Base-by-base conservation (phyloP, 148 eudicot species). In the Rhododendron henanense region DNA sequence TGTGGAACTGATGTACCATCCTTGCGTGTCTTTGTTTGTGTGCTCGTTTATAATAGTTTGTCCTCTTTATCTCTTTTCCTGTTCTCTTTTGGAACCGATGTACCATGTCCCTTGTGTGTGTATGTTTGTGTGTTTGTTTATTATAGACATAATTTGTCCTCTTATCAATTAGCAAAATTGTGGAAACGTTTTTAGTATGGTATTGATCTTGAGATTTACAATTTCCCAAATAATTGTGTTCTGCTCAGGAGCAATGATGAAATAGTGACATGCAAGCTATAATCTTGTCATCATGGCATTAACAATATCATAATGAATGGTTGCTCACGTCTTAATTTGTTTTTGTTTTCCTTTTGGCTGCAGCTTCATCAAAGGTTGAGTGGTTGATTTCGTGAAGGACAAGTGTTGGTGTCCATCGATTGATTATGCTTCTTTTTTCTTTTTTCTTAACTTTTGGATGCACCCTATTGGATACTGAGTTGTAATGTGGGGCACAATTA, bases 321-420 rank as follows among this genome's bases (percentile, higher is more conserved):
- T 35, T 33, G 13, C n/a, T 75, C 31, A 16, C 10, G 23, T 35
- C 10, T 75, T 75, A 75, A 84, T 51, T 33, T 33, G 16, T 73
- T 25, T 74, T 65, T 59, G 63, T 48, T 73, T 84, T 19, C n/a
- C 65, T 35, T 74, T 33, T 84, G 79, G 57, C 23, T 84, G 86
- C 86, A 84, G 86, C 69, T 74, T 84, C 81, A 23, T 63, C 50
- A 13, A 53, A 74, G 81, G 53, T 51, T 33, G 67, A 73, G 63
- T 74, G 79, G 80, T 48, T 84, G 67, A 74, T 73, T 50, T 61
- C 67, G 21, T 51, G 48, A 84, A 84, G 86, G 86, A 74, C 35
- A 48, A 48, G 61, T 41, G 28, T 69, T 33, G 65, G 59, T 33
- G 81, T 84, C 69, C 55, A 25, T 84, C 33, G 47, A 74, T 73